phyloP scores from a whole-genome alignment of 75 land plant genomes.

The Selaginella tamariscina region DNA sequence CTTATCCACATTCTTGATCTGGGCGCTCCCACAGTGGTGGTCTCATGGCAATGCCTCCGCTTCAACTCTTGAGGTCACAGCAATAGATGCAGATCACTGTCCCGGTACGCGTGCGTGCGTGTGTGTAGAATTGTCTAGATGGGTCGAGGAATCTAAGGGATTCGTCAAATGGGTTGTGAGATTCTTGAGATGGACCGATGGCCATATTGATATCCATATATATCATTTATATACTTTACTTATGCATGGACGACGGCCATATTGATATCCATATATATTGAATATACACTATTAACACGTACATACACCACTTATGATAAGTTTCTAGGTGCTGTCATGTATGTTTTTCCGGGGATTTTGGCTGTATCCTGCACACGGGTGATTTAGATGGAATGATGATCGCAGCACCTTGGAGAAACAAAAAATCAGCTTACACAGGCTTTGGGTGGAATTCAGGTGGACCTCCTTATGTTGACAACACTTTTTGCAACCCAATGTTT shows the following conservation, averaged over 20 bases:
- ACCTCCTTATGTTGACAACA: constrained; percentile 8
- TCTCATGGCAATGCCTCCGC: constrained; percentile 17
- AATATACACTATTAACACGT: too few relatives aligned
- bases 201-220: too few relatives aligned
- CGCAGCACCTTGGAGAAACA: constrained; percentile 6
- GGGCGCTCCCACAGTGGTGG: constrained; percentile 24
- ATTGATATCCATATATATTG: too few relatives aligned
- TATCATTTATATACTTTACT: too few relatives aligned
- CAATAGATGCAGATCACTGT: constrained; percentile 61
- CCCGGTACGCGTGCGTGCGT: constrained; percentile 48
- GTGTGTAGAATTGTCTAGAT: too few relatives aligned
- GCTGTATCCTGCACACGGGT: constrained; percentile 16
- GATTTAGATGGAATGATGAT: constrained; percentile 10
- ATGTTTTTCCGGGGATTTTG: constrained; percentile 9
- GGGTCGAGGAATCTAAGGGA: too few relatives aligned
- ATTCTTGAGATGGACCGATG: too few relatives aligned
- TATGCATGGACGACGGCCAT: too few relatives aligned
- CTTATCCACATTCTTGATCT: constrained; percentile 33
- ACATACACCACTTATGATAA: too few relatives aligned
- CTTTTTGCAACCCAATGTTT: constrained; percentile 7
- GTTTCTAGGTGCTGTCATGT: constrained; percentile 6
- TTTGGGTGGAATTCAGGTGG: constrained; percentile 21
- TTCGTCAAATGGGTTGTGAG: too few relatives aligned
- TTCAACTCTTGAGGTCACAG: constrained; percentile 28
- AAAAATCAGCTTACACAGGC: background rate